Base-by-base conservation (phyloP, 1,284 basidiomycete species). In the Cryptococcus wingfieldii region DNA sequence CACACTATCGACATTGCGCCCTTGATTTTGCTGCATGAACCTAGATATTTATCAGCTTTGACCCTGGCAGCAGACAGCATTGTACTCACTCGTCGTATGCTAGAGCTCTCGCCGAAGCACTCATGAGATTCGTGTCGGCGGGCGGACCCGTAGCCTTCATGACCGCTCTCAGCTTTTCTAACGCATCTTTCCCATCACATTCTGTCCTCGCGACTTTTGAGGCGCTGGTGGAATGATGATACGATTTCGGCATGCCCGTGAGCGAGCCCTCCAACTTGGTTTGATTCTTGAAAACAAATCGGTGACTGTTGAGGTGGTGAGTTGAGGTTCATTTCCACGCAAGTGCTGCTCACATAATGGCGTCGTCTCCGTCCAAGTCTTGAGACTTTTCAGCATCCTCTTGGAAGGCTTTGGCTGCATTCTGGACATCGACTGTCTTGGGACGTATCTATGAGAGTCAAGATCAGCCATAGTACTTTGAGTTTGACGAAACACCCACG, bases 111-210 rank as follows among this genome's bases (percentile, higher is more conserved):
- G 79, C 72, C 19, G 80, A 67, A 0, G 72, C 65, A 2, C 84
- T 84, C 37, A 86, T 73, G 44, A 79, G 79, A 0, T 86, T 85
- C 6, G 83, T 80, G 59, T 88, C 86, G 19, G 86, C 75, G 4
- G 86, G 86, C 28, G 85, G 81, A 10, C 88, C 87, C 31, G 89
- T 83, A 59, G 90, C 86, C 18, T 90, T 87, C 19, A 92, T 81
- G 12, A 87, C 78, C 34, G 82, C 83, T 62, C 87, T 89, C 27
- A 93, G 79, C 9, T 82, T 81, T 60, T 88, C 85, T 84, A 89
- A 89, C 4, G 87, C 84, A 7, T 82, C 82, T 75, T 86, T 89
- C 8, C 89, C 89, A 38, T 72, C 81, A 81, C 64, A 83, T 70
- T 43, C 83, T 79, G 58, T 81, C 76, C 27, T 59, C 13, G 62